These are phyloP conservation scores for Lecanicillium sp. DNA, from an alignment of 2,329 filamentous ascomycete genomes.

Conservation along the genomic window DNA sequence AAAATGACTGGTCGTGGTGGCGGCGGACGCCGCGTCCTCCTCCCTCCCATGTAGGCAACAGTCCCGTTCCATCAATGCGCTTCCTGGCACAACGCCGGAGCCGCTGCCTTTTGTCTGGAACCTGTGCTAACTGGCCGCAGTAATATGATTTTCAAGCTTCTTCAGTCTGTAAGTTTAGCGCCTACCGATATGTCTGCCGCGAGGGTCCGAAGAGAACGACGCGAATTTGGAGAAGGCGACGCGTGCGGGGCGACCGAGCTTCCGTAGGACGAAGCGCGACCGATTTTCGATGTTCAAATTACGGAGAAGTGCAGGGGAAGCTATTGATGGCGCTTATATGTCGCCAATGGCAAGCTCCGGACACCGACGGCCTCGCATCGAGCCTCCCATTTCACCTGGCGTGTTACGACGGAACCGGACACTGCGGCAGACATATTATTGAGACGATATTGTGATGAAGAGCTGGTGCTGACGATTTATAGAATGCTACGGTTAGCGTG, in stretches of 20 bases:
- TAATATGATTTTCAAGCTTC: slow-evolving; percentile 62
- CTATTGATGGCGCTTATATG: too few relatives aligned
- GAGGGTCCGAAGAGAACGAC: too few relatives aligned
- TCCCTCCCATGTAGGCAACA: slow-evolving; percentile 44
- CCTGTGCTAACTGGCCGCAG: slow-evolving; percentile 20
- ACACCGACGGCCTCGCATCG: too few relatives aligned
- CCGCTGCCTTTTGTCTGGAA: neutral
- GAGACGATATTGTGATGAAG: neutral
- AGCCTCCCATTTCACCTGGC: too few relatives aligned
- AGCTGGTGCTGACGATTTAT: slow-evolving; percentile 21
- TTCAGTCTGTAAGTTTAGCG: slow-evolving; percentile 47
- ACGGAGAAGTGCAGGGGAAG: neutral
- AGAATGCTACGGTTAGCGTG: slow-evolving; percentile 79
- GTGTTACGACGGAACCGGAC: neutral
- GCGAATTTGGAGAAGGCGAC: too few relatives aligned
- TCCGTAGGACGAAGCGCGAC: too few relatives aligned
- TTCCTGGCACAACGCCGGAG: neutral
- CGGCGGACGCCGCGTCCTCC: slow-evolving; percentile 51
- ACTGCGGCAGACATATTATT: neutral
- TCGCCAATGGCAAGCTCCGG: too few relatives aligned
- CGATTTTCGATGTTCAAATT: slow-evolving; percentile 20
- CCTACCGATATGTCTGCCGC: too few relatives aligned
- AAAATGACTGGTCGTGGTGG: slow-evolving; percentile 54
- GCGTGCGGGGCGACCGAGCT: too few relatives aligned
- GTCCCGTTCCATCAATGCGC: slow-evolving; percentile 3